Conservation (phyloP, 2,329 filamentous ascomycete genomes). For the Dactylonectria macrodidyma region DNA sequence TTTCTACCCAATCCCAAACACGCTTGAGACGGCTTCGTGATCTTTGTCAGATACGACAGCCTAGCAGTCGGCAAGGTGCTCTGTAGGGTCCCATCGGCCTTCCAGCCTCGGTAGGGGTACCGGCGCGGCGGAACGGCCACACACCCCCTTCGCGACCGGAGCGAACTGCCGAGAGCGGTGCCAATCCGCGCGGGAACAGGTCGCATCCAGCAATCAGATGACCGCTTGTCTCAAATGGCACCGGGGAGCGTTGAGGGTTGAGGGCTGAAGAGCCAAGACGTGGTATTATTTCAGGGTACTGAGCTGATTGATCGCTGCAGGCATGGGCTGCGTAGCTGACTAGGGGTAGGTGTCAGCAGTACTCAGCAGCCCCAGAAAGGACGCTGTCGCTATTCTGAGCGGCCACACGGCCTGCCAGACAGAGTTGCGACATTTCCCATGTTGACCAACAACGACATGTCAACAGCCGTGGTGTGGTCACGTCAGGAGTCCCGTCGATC, state of each 20-base stretch:
- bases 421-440: conserved; percentile 2
- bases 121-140: conserved; percentile 42
- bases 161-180: conserved; percentile 43
- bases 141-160: conserved; percentile 31
- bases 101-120: conserved; percentile 42
- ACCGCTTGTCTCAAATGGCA: conserved; percentile 16
- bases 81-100: conserved; percentile 36
- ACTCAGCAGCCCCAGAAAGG: background rate
- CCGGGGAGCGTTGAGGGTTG: conserved; percentile 4
- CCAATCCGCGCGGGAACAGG: conserved; percentile 27
- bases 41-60: conserved; percentile 38
- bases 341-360: conserved; percentile 5
- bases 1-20: conserved; percentile 42
- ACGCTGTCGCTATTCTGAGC: conserved; percentile 17
- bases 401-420: conserved; percentile 3
- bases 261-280: conserved; percentile 32
- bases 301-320: conserved; percentile 28
- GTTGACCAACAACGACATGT: conserved; percentile 10
- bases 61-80: conserved; percentile 8
- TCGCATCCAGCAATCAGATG: conserved; percentile 38
- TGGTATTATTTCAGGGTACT: conserved; percentile 33
- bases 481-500: conserved; percentile 6
- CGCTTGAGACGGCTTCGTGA: conserved; percentile 44
- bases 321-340: conserved; percentile 20
- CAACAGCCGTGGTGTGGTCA: conserved; percentile 17